Percentiles rank a stretch among this genome's conserved stretches.
Conservation (phyloP, 352 stramenopile genomes). For the Phytopythium delawarense region DNA sequence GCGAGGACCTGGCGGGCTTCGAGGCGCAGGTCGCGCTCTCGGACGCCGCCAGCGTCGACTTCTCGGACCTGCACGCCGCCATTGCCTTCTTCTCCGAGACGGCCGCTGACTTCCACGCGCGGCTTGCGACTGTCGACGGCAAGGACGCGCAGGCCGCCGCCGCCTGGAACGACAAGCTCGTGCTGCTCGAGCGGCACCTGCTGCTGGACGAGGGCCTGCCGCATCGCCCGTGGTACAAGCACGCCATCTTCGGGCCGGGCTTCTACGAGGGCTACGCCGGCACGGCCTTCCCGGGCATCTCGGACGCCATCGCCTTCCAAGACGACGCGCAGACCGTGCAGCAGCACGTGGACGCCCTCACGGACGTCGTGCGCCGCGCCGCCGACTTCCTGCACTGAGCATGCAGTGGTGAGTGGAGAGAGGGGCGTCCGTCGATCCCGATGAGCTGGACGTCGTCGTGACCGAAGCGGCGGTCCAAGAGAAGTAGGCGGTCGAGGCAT, state of each 20-base stretch:
- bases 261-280: conserved; percentile 54
- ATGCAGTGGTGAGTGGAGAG: too few relatives aligned
- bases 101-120: not conserved
- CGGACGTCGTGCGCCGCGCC: conserved; percentile 25
- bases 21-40: conserved; percentile 30
- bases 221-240: conserved; percentile 42
- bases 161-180: conserved; percentile 31
- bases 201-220: conserved; percentile 26
- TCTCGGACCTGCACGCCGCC: conserved; percentile 24
- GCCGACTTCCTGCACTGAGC: conserved; percentile 20
- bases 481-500: too few relatives aligned
- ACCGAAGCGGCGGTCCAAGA: too few relatives aligned
- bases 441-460: too few relatives aligned
- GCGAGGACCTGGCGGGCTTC: conserved; percentile 32
- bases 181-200: conserved; percentile 32
- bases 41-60: conserved; percentile 23
- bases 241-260: conserved; percentile 46
- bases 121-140: not conserved
- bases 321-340: conserved; percentile 30
- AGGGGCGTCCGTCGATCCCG: too few relatives aligned
- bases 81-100: conserved; percentile 12
- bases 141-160: not conserved
- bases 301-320: conserved; percentile 35
- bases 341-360: conserved; percentile 34
- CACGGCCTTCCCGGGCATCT: conserved; percentile 38